phyloP scores from a whole-genome alignment of 2,329 filamentous ascomycete species.

The Cordyceps farinosa region DNA sequence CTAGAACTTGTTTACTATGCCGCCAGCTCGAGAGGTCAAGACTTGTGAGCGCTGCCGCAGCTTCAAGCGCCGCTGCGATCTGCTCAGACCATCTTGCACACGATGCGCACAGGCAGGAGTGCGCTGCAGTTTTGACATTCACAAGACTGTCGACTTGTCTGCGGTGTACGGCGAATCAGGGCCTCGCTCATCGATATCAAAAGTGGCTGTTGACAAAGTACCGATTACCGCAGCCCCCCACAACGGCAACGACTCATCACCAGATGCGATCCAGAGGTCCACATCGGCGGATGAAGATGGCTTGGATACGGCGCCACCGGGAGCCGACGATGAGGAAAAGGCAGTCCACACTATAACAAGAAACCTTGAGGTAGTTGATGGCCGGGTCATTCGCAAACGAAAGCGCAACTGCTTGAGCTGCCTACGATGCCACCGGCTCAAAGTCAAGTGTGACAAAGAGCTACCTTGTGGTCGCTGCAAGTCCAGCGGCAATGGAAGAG shows the following conservation, averaged over 20 bases:
- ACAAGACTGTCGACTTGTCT: constrained; percentile 8
- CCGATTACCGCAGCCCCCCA: background rate
- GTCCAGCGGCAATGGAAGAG: constrained; percentile 32
- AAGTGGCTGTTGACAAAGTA: background rate
- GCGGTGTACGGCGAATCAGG: constrained; percentile 8
- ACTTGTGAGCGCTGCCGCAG: constrained; percentile 36
- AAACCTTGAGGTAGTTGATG: constrained; percentile 5
- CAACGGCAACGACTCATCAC: background rate
- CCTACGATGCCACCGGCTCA: constrained; percentile 34
- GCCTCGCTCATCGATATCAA: constrained; percentile 6
- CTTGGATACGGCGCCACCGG: too few relatives aligned
- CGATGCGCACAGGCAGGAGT: constrained; percentile 33
- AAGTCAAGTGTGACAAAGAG: constrained; percentile 38
- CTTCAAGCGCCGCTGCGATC: constrained; percentile 36
- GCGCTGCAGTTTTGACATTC: constrained; percentile 32
- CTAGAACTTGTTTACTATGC: constrained; percentile 20
- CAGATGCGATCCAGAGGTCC: background rate
- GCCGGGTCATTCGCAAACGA: constrained; percentile 32
- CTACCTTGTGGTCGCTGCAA: constrained; percentile 35
- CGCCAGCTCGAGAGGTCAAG: constrained; percentile 34
- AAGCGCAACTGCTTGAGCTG: constrained; percentile 37
- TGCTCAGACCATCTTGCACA: constrained; percentile 33
- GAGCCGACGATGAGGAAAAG: background rate
- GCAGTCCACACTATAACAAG: background rate
- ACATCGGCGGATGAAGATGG: background rate